These are phyloP conservation scores for Aspergillus sp. DNA, from an alignment of 2,329 filamentous ascomycete genomes.

Conservation along the genomic window DNA sequence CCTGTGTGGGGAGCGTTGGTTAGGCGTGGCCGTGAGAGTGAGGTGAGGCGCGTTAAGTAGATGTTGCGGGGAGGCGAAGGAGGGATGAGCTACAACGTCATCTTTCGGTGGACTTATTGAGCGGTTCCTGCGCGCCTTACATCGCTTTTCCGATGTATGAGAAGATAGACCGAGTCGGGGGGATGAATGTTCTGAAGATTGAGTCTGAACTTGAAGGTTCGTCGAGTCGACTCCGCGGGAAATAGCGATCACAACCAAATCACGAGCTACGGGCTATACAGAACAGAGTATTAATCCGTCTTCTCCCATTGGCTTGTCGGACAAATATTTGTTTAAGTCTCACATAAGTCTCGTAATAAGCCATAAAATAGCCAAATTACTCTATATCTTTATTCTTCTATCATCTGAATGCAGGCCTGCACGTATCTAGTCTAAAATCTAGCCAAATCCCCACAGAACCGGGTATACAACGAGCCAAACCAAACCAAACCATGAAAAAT, in stretches of 20 bases:
- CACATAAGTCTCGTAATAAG: background rate
- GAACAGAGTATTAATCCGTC: background rate
- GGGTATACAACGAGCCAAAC: background rate
- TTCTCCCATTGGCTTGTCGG: too few relatives aligned
- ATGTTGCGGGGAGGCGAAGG: background rate
- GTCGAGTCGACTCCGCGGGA: background rate
- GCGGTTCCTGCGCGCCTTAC: background rate
- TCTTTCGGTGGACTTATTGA: slow-evolving; percentile 4
- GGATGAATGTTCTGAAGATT: background rate
- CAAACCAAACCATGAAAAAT: background rate
- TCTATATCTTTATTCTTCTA: slow-evolving; percentile 2
- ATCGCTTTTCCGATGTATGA: background rate
- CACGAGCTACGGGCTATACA: background rate
- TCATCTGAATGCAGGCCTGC: background rate
- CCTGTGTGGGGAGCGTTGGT: slow-evolving; percentile 18
- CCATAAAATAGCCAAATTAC: background rate
- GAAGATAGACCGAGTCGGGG: background rate
- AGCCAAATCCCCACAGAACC: background rate
- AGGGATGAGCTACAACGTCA: slow-evolving; percentile 7
- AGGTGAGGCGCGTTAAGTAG: background rate
- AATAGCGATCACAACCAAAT: background rate
- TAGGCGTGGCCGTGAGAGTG: background rate
- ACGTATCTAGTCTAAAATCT: slow-evolving; percentile 13
- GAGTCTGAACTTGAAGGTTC: background rate
- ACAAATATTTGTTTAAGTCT: too few relatives aligned